Conservation (phyloP, 176 grass and related monocot genomes). For the Musa schizocarpa region DNA sequence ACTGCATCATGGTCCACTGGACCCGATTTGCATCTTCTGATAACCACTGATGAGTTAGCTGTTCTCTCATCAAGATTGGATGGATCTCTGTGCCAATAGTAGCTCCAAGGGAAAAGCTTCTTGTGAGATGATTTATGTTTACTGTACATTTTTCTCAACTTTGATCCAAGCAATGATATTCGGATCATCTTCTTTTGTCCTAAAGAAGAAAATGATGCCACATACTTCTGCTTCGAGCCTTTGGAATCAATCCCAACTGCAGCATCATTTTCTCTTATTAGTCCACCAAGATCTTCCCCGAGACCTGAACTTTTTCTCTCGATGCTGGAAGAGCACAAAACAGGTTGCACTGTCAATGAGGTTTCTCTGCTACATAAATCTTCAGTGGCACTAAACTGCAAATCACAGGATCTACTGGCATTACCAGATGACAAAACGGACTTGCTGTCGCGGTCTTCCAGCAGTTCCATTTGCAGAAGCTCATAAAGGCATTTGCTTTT, state of each 20-base stretch:
- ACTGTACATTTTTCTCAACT: slow-evolving; percentile 77
- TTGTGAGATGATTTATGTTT: slow-evolving; percentile 68
- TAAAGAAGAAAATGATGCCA: slow-evolving; percentile 33
- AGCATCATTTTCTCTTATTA: slow-evolving; percentile 35
- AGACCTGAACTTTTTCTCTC: slow-evolving; percentile 25
- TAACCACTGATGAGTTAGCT: slow-evolving; percentile 32
- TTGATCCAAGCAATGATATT: slow-evolving; percentile 39
- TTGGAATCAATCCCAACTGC: slow-evolving; percentile 26
- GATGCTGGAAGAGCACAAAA: slow-evolving; percentile 19
- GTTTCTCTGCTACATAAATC: slow-evolving; percentile 24
- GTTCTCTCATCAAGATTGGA: slow-evolving; percentile 42
- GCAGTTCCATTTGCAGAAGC: slow-evolving; percentile 68
- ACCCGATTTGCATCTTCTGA: slow-evolving; percentile 69
- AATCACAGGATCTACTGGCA: slow-evolving; percentile 19
- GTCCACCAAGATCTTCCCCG: slow-evolving; percentile 30
- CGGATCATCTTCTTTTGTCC: slow-evolving; percentile 34
- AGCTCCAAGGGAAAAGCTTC: slow-evolving; percentile 84
- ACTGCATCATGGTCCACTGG: slow-evolving; percentile 83
- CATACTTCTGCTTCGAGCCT: slow-evolving; percentile 28
- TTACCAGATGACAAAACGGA: slow-evolving; percentile 17
- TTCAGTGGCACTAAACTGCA: slow-evolving; percentile 17
- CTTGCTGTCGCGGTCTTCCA: slow-evolving; percentile 40
- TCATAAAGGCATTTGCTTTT: slow-evolving; percentile 85
- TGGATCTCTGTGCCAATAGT: slow-evolving; percentile 84
- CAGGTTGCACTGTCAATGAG: slow-evolving; percentile 16